These are phyloP conservation scores for Alternaria burnsii DNA, from an alignment of 2,329 filamentous ascomycete species.

Conservation along the genomic window DNA sequence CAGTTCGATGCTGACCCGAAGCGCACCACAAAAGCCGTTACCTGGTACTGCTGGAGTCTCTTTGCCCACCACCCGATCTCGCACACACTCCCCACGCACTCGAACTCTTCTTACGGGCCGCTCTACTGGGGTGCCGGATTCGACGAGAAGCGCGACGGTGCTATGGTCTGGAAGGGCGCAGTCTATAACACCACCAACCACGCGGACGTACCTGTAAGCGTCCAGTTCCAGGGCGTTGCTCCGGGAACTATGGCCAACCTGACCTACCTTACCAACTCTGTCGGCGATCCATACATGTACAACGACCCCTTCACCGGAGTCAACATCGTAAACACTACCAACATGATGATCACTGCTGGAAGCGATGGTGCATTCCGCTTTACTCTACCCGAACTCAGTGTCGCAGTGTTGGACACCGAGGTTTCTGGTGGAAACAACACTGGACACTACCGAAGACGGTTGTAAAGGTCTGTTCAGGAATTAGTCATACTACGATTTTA, in stretches of 20 bases:
- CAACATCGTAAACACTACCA: slow-evolving; percentile 47
- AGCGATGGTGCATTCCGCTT: slow-evolving; percentile 62
- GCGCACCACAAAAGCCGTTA: slow-evolving; percentile 39
- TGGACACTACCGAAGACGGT: not conserved
- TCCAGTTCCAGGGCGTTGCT: slow-evolving; percentile 41
- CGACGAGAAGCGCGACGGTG: slow-evolving; percentile 37
- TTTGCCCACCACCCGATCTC: slow-evolving; percentile 55
- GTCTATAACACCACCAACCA: slow-evolving; percentile 58
- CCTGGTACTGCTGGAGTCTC: slow-evolving; percentile 51
- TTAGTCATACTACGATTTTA: not conserved
- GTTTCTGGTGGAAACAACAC: slow-evolving; percentile 8
- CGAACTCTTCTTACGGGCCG: slow-evolving; percentile 51
- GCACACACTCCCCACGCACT: slow-evolving; percentile 53
- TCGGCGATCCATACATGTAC: slow-evolving; percentile 50
- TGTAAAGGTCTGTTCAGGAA: not conserved
- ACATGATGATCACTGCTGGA: slow-evolving; percentile 38
- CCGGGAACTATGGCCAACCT: slow-evolving; percentile 43
- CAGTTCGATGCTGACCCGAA: slow-evolving; percentile 53
- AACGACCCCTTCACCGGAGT: slow-evolving; percentile 59
- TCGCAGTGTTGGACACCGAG: slow-evolving; percentile 62
- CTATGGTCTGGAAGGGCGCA: slow-evolving; percentile 57
- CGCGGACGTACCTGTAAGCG: slow-evolving; percentile 29
- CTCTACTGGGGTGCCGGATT: slow-evolving; percentile 58
- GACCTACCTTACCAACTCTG: slow-evolving; percentile 56
- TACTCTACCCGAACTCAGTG: slow-evolving; percentile 62